Evolutionary conservation across 257 asterid species (phyloP).

Genomic region (Leptodermis oblonga): DNA sequence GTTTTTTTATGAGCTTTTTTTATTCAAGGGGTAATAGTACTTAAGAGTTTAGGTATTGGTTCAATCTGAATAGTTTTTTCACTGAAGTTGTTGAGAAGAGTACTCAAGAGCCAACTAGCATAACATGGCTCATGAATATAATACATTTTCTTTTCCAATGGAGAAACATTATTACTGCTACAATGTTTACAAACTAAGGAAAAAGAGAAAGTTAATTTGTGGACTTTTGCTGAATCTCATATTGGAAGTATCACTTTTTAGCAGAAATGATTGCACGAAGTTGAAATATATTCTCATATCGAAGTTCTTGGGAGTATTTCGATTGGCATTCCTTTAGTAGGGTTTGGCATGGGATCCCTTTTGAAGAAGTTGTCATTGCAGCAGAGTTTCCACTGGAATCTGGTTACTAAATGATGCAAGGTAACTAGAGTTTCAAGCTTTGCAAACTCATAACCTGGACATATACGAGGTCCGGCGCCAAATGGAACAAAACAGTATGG

Average conservation of each 20-base stretch:
- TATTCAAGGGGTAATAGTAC: background rate
- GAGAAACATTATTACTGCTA: too few relatives aligned
- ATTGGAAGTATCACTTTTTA: too few relatives aligned
- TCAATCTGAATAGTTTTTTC: background rate
- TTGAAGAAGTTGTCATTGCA: slow-evolving; percentile 33
- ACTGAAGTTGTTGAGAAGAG: background rate
- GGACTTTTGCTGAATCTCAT: too few relatives aligned
- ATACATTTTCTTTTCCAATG: too few relatives aligned
- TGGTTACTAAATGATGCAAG: slow-evolving; percentile 48
- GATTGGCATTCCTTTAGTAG: slow-evolving; percentile 60
- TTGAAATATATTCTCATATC: background rate
- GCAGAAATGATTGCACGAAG: too few relatives aligned
- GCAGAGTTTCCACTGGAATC: slow-evolving; percentile 55
- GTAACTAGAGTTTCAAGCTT: slow-evolving; percentile 55
- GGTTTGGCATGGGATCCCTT: slow-evolving; percentile 63
- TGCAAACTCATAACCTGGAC: slow-evolving; percentile 79
- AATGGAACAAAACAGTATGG: slow-evolving; percentile 63
- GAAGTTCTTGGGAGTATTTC: slow-evolving; percentile 28
- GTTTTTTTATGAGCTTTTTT: too few relatives aligned
- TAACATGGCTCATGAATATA: too few relatives aligned
- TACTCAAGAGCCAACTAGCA: too few relatives aligned
- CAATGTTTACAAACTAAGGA: too few relatives aligned
- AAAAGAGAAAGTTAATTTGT: too few relatives aligned
- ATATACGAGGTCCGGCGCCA: slow-evolving; percentile 68
- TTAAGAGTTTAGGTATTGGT: background rate